Evolutionary conservation across 176 grass and related monocot species (phyloP).

Genomic region (Triticum aestivum): DNA sequence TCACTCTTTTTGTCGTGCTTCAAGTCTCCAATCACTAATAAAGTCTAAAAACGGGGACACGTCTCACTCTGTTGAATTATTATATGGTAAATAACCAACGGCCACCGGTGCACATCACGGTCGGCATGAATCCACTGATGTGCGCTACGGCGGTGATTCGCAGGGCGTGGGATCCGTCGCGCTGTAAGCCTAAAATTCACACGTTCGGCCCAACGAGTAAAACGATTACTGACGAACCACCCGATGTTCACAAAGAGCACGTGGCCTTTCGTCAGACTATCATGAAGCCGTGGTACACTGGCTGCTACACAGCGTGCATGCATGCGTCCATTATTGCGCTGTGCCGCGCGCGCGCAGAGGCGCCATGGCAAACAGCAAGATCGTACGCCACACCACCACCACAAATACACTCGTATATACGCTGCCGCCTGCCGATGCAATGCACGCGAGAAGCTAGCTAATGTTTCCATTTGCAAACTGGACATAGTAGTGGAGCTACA

Average conservation of each 20-base stretch:
- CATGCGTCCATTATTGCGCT: neutral
- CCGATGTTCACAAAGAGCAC: neutral
- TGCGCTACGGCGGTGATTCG: neutral
- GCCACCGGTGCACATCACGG: neutral
- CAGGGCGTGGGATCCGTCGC: neutral
- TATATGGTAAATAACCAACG: neutral
- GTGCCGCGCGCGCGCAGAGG: neutral
- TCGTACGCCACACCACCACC: too few species aligned
- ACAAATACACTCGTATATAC: too few species aligned
- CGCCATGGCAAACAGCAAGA: too few species aligned
- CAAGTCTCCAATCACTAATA: neutral
- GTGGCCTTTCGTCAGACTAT: neutral
- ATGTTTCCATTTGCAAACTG: neutral
- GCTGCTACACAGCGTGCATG: too few species aligned
- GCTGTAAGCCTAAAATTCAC: neutral
- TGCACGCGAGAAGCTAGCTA: neutral
- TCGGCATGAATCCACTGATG: neutral
- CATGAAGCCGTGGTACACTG: neutral
- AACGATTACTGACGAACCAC: neutral
- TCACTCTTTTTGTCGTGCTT: neutral
- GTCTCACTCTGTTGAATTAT: neutral
- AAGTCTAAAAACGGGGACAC: neutral
- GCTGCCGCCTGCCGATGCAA: too few species aligned
- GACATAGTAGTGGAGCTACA: too few species aligned
- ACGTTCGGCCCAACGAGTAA: neutral